Evolutionary conservation across 306 rosid genomes (phyloP), one percentile per base, ranked within the genome.

Genomic region (Dryas alaskensis): DNA sequence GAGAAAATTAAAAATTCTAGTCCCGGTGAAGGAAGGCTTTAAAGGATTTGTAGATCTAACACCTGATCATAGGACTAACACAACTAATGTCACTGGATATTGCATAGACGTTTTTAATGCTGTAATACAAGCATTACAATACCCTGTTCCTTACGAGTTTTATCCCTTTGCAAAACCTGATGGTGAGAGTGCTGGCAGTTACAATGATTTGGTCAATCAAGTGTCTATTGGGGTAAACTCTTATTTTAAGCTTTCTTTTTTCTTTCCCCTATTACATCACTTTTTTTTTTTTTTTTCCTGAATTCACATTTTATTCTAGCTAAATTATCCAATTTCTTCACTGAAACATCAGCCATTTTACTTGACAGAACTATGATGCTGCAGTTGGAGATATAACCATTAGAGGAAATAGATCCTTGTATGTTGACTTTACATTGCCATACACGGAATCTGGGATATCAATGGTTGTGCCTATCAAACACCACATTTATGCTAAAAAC

Each of bases 391-490:
- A 85, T 25, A 39, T 59, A 0, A 76, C 91, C 0, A 86, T 87
- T 53, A 51, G 65, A 52, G 81, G 82, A 50, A 78, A 87, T 17
- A 87, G 95, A 76, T 84, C 92, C 2, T 31, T 17, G 3, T 81
- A 60, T 40, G 88, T 87, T 1, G 92, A 91, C 63, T 91, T 89
- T 46, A 83, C 89, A 0, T 72, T 84, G 67, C 95, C 94, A 0
- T 88, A 70, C 74, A 85, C 89, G 10, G 87, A 87, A 73, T 84
- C 97, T 7, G 94, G 92, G 2, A 80, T 89, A 6, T 78, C 89
- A 31, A 83, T 91, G 87, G 67, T 91, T 0, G 95, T 87, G 68
- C 90, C 86, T n/a, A 49, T 80, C 6, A 82, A 49, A 64, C 77
- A 72, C 10, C 66, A 45, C 4, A 74, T 72, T 40, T 62, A 47